A percentile compares a stretch with the other conserved stretches of the same genome.
phyloP scores from a whole-genome alignment of 78 protist genomes.

The Dictyostelium firmibasis region DNA sequence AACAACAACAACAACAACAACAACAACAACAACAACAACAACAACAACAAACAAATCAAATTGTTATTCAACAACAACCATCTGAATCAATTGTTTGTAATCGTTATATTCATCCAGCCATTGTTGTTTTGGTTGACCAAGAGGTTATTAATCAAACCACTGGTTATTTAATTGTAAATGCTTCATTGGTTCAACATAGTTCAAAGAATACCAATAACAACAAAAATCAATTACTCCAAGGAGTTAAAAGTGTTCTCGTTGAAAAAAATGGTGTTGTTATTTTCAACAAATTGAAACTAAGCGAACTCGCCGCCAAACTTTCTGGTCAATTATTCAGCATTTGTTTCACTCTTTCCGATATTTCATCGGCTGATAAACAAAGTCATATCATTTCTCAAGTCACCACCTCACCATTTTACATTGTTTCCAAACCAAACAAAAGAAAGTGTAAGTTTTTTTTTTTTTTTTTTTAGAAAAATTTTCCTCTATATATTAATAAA shows the following conservation, averaged over 20 bases:
- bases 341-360: conserved; percentile 37
- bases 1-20: neutral
- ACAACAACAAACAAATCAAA: neutral
- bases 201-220: neutral
- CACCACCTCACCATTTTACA: conserved; percentile 12
- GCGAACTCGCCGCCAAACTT: conserved; percentile 7
- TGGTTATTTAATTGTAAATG: conserved; percentile 58
- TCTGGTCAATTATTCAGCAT: conserved; percentile 21
- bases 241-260: conserved; percentile 49
- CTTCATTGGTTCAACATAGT: conserved; percentile 33
- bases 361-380: conserved; percentile 38
- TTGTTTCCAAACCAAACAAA: conserved; percentile 24
- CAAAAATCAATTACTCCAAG: conserved; percentile 56
- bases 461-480: no score
- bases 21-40: neutral
- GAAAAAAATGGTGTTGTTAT: conserved; percentile 54
- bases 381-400: conserved; percentile 17
- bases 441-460: conserved; percentile 39
- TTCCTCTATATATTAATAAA: no score
- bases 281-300: neutral
- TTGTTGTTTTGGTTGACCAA: conserved; percentile 30
- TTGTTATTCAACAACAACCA: conserved; percentile 62
- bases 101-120: conserved; percentile 63
- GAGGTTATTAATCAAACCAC: conserved; percentile 7
- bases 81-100: conserved; percentile 29